Evolutionary conservation across 306 rosid species (phyloP).

Genomic region (Rubus parviflorus): DNA sequence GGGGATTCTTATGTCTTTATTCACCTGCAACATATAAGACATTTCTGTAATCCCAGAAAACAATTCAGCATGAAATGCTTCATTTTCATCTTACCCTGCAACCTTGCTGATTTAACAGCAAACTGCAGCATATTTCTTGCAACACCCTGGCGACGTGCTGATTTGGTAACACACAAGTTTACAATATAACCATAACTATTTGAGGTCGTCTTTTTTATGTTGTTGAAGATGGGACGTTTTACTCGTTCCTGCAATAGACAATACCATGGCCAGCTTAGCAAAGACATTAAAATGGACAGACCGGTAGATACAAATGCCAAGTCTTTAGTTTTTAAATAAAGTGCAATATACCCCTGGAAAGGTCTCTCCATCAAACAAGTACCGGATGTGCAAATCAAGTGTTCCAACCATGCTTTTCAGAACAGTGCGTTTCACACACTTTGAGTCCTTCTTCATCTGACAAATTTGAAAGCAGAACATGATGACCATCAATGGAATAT

Average conservation of each 20-base stretch:
- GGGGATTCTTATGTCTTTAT: background rate
- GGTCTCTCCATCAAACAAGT: constrained; percentile 80
- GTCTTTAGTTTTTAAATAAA: constrained; percentile 12
- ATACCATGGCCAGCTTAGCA: constrained; percentile 18
- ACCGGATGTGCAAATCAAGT: constrained; percentile 71
- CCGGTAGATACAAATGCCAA: constrained; percentile 2
- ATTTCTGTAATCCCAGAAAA: constrained; percentile 2
- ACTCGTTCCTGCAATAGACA: constrained; percentile 55
- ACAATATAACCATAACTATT: constrained; percentile 75
- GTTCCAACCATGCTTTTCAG: constrained; percentile 85
- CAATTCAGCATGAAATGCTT: background rate
- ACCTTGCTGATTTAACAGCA: constrained; percentile 69
- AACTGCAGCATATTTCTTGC: constrained; percentile 79
- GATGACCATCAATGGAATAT: background rate
- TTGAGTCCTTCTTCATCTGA: constrained; percentile 78
- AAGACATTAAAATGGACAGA: constrained; percentile 18
- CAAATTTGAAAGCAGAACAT: constrained; percentile 30
- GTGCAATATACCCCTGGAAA: constrained; percentile 72
- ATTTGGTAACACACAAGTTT: constrained; percentile 75
- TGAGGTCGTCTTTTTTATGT: constrained; percentile 44
- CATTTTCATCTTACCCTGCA: constrained; percentile 49
- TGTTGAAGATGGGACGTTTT: constrained; percentile 56
- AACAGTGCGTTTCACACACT: constrained; percentile 53
- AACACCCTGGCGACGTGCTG: constrained; percentile 78
- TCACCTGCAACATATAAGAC: constrained; percentile 8